A percentile compares a stretch with the other conserved stretches of the same genome.
Evolutionary conservation across 2,329 filamentous ascomycete genomes (phyloP).

Genomic region (Aspergillus pseudoterreus): DNA sequence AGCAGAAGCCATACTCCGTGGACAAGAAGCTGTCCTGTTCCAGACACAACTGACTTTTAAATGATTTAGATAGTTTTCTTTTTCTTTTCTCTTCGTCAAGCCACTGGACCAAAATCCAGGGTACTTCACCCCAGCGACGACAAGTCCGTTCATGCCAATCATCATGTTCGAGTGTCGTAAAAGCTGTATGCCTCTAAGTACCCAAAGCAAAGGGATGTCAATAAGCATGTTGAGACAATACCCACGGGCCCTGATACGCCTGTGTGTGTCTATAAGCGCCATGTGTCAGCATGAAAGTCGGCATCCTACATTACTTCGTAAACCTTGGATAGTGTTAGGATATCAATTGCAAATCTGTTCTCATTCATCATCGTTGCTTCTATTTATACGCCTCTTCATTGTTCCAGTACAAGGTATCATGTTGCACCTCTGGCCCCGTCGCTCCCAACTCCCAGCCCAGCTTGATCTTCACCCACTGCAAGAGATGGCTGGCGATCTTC

Average conservation of each 20-base stretch:
- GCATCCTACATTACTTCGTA: conserved; percentile 9
- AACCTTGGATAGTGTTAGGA: not conserved
- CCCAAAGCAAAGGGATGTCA: conserved; percentile 10
- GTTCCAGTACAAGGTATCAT: conserved; percentile 54
- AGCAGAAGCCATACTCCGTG: not conserved
- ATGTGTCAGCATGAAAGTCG: conserved; percentile 10
- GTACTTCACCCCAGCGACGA: conserved; percentile 16
- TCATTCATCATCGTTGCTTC: not conserved
- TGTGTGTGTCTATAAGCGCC: not conserved
- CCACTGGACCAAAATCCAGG: not conserved
- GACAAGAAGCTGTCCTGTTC: too few species aligned
- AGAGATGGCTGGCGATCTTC: conserved; percentile 57
- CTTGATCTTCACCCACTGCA: conserved; percentile 53
- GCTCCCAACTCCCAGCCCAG: conserved; percentile 56
- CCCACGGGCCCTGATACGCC: not conserved
- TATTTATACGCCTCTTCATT: conserved; percentile 9
- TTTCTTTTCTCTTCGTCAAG: not conserved
- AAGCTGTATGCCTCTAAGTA: conserved; percentile 18
- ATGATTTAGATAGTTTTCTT: not conserved
- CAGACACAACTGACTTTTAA: too few species aligned
- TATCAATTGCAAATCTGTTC: not conserved
- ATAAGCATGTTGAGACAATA: conserved; percentile 7
- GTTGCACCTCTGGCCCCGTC: conserved; percentile 48
- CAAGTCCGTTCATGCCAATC: conserved; percentile 6
- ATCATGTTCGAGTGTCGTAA: conserved; percentile 10